These are phyloP conservation scores for Apophysomyces trapeziformis DNA, from an alignment of 371 early-diverging fungal genomes.

Conservation along the genomic window DNA sequence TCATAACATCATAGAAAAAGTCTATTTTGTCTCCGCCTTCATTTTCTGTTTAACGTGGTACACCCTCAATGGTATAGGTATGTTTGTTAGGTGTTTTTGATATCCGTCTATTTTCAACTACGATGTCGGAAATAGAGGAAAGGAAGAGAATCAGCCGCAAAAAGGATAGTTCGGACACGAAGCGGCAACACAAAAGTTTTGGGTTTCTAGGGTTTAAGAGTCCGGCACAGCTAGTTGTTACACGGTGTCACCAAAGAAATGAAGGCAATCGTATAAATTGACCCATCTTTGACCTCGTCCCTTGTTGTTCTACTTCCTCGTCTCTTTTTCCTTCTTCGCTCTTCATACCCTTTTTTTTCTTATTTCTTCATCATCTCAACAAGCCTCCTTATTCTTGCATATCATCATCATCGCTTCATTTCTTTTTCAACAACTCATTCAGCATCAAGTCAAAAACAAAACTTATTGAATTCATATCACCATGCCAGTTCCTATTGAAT, in stretches of 20 bases:
- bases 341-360: conserved; percentile 26
- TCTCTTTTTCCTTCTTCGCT: conserved; percentile 15
- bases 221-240: conserved; percentile 21
- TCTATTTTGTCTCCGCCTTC: conserved; percentile 2
- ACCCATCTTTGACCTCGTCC: conserved; percentile 4
- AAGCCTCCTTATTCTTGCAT: conserved; percentile 11
- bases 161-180: conserved; percentile 8
- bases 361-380: conserved; percentile 8
- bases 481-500: conserved; percentile 47
- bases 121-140: not conserved
- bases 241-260: conserved; percentile 19
- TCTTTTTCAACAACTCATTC: not conserved
- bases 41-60: not conserved
- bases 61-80: not conserved
- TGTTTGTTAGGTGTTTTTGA: no score
- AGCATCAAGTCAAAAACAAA: conserved; percentile 1
- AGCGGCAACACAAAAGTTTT: conserved; percentile 9
- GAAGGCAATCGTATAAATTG: conserved; percentile 19
- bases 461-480: conserved; percentile 9
- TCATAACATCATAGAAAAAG: conserved; percentile 3
- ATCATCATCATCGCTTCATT: conserved; percentile 10
- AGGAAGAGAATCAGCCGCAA: not conserved
- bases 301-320: conserved; percentile 5
- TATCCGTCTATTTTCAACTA: no score
- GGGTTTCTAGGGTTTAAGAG: conserved; percentile 13